Conservation (phyloP, 495 filamentous ascomycete genomes). For the Penicillium canariense region DNA sequence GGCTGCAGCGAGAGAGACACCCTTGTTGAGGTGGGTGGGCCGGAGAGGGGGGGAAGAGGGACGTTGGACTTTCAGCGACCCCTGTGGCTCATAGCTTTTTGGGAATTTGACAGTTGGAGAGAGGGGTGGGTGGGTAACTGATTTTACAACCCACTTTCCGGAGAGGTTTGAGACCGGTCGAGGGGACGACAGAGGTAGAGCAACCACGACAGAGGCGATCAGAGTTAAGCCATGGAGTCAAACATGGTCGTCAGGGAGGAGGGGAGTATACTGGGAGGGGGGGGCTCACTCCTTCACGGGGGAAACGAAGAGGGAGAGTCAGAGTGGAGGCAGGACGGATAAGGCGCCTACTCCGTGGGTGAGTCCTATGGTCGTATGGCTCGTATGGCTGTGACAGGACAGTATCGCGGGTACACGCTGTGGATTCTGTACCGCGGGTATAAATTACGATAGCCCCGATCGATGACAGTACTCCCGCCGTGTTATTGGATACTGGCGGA, state of each 20-base stretch:
- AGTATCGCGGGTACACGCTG: slow-evolving; percentile 1
- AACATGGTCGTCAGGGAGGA: not conserved
- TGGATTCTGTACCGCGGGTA: not conserved
- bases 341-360: slow-evolving; percentile 18
- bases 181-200: slow-evolving; percentile 2
- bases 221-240: not conserved
- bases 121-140: slow-evolving; percentile 20
- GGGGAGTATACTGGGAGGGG: not conserved
- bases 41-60: slow-evolving; percentile 1
- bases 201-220: slow-evolving; percentile 4
- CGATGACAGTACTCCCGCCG: no score
- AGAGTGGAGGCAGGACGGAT: slow-evolving; percentile 24
- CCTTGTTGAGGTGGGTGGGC: slow-evolving; percentile 2
- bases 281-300: not conserved
- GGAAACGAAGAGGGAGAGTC: slow-evolving; percentile 1
- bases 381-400: not conserved
- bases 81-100: slow-evolving; percentile 26
- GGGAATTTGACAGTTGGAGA: slow-evolving; percentile 15
- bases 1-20: slow-evolving; percentile 9
- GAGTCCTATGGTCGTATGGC: slow-evolving; percentile 5
- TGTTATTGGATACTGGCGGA: no score
- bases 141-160: slow-evolving; percentile 24
- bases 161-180: slow-evolving; percentile 3
- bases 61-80: slow-evolving; percentile 20
- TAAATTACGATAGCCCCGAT: not conserved